A percentile compares a stretch with the other conserved stretches of the same genome.
Conservation (phyloP, 2,329 filamentous ascomycete species). For the Aspergillus phoenicis region DNA sequence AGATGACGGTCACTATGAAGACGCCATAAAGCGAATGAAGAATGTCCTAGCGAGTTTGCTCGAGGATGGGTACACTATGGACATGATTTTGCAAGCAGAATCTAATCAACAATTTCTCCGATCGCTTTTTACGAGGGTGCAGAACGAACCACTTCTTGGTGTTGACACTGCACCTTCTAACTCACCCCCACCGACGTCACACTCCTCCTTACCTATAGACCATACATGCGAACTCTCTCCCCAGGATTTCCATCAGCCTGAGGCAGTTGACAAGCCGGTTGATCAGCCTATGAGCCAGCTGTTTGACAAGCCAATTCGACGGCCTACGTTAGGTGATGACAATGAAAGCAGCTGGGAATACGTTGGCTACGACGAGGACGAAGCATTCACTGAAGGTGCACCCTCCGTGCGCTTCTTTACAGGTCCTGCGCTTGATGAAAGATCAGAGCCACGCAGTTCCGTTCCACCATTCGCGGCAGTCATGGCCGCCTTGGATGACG, state of each 20-base stretch:
- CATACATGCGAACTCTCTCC: background rate
- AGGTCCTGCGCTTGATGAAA: background rate
- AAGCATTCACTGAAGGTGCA: background rate
- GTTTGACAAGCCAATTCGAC: background rate
- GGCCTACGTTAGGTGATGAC: background rate
- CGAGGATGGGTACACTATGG: conserved; percentile 7
- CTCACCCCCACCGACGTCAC: background rate
- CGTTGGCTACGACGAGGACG: conserved; percentile 8
- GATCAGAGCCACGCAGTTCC: background rate
- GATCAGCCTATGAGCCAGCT: background rate
- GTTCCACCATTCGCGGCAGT: background rate
- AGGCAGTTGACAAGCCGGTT: background rate
- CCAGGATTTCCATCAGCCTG: background rate
- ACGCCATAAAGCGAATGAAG: conserved; percentile 7
- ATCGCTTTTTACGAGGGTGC: conserved; percentile 4
- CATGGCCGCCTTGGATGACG: conserved; percentile 5
- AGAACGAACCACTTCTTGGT: conserved; percentile 10
- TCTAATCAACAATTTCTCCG: conserved; percentile 7
- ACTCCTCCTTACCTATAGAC: background rate
- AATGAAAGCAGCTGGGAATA: conserved; percentile 4
- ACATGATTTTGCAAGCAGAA: conserved; percentile 4
- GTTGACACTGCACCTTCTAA: background rate
- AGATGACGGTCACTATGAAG: conserved; percentile 2
- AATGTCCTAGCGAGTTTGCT: conserved; percentile 5
- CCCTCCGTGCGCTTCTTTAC: conserved; percentile 1